Percentiles rank a stretch among this genome's conserved stretches.
Conservation (phyloP, 2,329 filamentous ascomycete genomes). For the Colletotrichum musae region DNA sequence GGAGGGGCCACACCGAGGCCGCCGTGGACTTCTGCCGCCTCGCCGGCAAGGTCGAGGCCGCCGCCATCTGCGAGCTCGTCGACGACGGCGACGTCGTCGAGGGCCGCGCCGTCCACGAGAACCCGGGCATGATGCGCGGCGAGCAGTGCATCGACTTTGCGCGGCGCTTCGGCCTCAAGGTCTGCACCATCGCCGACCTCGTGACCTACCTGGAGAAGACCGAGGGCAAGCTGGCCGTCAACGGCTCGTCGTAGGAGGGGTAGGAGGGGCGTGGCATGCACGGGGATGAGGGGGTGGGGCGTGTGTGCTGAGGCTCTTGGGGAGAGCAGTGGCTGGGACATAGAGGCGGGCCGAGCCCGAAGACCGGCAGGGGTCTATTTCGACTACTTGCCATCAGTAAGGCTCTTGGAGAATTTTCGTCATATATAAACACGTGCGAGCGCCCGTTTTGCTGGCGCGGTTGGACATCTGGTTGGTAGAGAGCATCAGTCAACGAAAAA, state of each 20-base stretch:
- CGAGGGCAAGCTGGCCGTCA: slow-evolving; percentile 71
- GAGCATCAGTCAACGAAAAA: slow-evolving; percentile 9
- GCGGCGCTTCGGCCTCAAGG: slow-evolving; percentile 87
- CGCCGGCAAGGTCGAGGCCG: slow-evolving; percentile 82
- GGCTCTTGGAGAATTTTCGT: slow-evolving; percentile 15
- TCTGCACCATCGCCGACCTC: slow-evolving; percentile 95
- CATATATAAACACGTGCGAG: slow-evolving; percentile 6
- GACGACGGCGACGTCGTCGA: slow-evolving; percentile 83
- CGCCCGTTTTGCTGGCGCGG: slow-evolving; percentile 17
- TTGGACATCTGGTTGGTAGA: slow-evolving; percentile 12
- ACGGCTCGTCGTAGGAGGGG: slow-evolving; percentile 51
- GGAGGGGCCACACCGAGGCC: slow-evolving; percentile 93
- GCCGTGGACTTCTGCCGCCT: slow-evolving; percentile 91
- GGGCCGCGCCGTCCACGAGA: slow-evolving; percentile 75
- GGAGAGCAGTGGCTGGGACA: neutral
- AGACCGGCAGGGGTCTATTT: slow-evolving; percentile 4
- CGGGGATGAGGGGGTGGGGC: too few relatives aligned
- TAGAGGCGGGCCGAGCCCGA: slow-evolving; percentile 3
- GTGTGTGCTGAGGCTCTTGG: neutral
- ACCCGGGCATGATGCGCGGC: slow-evolving; percentile 90
- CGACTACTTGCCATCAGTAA: neutral
- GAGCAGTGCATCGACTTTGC: slow-evolving; percentile 93
- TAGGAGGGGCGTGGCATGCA: too few relatives aligned
- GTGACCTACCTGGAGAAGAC: slow-evolving; percentile 83
- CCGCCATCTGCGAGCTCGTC: slow-evolving; percentile 92